A percentile compares a stretch with the other conserved stretches of the same genome.
phyloP scores from a whole-genome alignment of 805 yeast genomes.

The Zygotorulaspora florentina region DNA sequence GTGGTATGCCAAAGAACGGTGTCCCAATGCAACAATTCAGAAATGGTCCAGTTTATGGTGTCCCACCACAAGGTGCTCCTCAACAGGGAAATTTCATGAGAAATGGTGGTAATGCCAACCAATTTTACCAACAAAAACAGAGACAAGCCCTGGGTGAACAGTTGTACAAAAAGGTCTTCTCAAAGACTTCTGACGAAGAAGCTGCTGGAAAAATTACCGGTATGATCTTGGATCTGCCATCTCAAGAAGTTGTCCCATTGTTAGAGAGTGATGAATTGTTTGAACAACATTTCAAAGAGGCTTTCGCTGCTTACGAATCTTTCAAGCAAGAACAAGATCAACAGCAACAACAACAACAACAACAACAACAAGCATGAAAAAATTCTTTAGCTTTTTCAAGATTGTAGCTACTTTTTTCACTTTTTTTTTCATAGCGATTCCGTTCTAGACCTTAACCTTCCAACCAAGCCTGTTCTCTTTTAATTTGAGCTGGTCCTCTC shows the following conservation, averaged over 20 bases:
- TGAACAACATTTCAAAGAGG: slow-evolving; percentile 89
- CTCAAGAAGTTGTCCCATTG: slow-evolving; percentile 81
- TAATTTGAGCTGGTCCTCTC: background rate
- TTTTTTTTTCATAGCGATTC: slow-evolving; percentile 1
- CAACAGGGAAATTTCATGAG: slow-evolving; percentile 52
- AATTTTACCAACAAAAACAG: slow-evolving; percentile 79
- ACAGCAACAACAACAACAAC: slow-evolving; percentile 18
- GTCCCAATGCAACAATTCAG: slow-evolving; percentile 59
- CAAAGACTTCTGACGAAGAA: slow-evolving; percentile 84
- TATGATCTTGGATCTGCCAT: slow-evolving; percentile 95
- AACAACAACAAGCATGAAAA: slow-evolving; percentile 3
- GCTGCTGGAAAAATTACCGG: slow-evolving; percentile 99
- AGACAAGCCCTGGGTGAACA: slow-evolving; percentile 98
- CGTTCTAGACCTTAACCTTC: slow-evolving; percentile 1
- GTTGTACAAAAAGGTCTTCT: slow-evolving; percentile 85
- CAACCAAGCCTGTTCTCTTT: background rate
- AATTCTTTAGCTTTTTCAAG: background rate
- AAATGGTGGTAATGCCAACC: slow-evolving; percentile 32
- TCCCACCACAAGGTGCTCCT: slow-evolving; percentile 72
- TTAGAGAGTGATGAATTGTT: slow-evolving; percentile 87
- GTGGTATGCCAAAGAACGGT: slow-evolving; percentile 54
- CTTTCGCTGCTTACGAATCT: slow-evolving; percentile 88
- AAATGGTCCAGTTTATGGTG: slow-evolving; percentile 81
- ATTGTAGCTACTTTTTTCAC: slow-evolving; percentile 1
- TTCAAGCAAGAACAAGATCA: slow-evolving; percentile 57